Percentiles rank a stretch among this genome's conserved stretches.
phyloP scores from a whole-genome alignment of 805 yeast species.

The Kluyveromyces aestuarii region DNA sequence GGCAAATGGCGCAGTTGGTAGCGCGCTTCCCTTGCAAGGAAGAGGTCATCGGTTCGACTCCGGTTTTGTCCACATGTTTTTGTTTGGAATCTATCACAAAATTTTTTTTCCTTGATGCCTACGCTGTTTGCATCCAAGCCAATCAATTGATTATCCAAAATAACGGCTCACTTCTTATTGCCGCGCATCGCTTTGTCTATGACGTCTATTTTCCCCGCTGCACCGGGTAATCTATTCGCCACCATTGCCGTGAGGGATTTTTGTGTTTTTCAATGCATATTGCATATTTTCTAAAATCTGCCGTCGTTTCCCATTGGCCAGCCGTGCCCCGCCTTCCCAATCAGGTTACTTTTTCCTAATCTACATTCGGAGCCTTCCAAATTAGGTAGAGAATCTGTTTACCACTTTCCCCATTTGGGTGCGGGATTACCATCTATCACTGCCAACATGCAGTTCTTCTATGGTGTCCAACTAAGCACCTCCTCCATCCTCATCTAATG shows the following conservation, averaged over 20 bases:
- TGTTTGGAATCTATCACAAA: no score
- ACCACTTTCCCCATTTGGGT: background rate
- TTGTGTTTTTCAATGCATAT: no score
- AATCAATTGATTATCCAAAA: background rate
- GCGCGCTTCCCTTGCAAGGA: slow-evolving; percentile 75
- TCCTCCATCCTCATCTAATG: background rate
- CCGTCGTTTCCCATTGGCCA: background rate
- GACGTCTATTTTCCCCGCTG: background rate
- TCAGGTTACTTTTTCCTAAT: background rate
- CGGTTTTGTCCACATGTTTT: slow-evolving; percentile 54
- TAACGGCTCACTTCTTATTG: background rate
- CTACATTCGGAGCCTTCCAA: background rate
- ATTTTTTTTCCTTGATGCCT: background rate
- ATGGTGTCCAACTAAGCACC: background rate
- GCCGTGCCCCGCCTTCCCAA: background rate
- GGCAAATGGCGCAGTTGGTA: slow-evolving; percentile 82
- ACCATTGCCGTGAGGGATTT: background rate
- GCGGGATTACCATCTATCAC: background rate
- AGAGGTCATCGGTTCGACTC: slow-evolving; percentile 74
- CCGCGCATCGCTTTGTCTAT: no score
- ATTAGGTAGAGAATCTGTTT: background rate
- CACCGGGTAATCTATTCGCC: background rate
- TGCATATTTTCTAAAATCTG: no score
- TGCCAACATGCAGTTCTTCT: background rate
- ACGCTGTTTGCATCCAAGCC: background rate